Evolutionary conservation across 257 asterid genomes (phyloP), one percentile per base, ranked within the genome.

Genomic region (Euphrasia confusa): DNA sequence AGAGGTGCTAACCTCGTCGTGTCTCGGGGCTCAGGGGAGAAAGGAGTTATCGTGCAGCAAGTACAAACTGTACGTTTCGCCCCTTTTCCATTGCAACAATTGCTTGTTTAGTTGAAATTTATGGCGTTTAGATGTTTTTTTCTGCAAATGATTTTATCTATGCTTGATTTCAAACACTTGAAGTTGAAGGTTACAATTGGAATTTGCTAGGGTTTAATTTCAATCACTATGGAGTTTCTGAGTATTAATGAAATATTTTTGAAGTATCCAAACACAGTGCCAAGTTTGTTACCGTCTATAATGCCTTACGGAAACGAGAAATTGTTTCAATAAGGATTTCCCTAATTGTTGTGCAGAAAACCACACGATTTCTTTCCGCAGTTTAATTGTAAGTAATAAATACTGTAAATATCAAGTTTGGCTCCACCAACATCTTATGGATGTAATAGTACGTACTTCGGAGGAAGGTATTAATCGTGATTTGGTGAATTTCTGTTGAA

Each of bases 21-120:
- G 52, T 72, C 85, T 61, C 81, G 75, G 26, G 85, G 79, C 42
- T 70, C 99, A 4, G 81, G 88, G 14, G 96, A 78, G 7, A 73
- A 66, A 47, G 95, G 86, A 57, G 95, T 89, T 48, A 76, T 89
- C 44, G 42, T 83, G 69, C 77, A 71, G 80, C 74, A 83, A 56
- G 74, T 84, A 30, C 92, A 81, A 67, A 86, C 91, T 27, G 96
- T 92, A 77, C 1, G 69, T 28, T 70, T 28, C 27, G 13, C 53
- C 12, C 37, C 24, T 35, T 44, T 47, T 3, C 58, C 26, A n/a
- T 17, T 53, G 14, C 27, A 18, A 1, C 15, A 53, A 21, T 35
- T 35, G 21, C 24, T 63, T 27, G 13, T 17, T 47, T 63, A 2
- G 27, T 3, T 26, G 13, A 13, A 44, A 45, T 62, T 15, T 7